Conservation (phyloP, 2,329 filamentous ascomycete genomes). For the Paracoccidioides brasiliensis region DNA sequence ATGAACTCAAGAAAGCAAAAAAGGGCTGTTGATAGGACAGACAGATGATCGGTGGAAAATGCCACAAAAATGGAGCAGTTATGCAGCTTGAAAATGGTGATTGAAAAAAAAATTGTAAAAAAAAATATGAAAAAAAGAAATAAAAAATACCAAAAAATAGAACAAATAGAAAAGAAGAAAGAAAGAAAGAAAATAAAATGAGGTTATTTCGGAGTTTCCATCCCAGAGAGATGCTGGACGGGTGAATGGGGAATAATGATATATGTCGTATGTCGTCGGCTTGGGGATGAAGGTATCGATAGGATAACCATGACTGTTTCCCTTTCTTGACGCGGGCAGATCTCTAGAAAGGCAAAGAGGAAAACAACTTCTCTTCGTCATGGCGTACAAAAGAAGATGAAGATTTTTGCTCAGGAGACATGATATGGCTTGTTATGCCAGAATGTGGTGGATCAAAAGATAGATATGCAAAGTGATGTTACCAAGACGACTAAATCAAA, state of each 20-base stretch:
- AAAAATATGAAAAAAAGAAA: not conserved
- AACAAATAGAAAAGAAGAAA: not conserved
- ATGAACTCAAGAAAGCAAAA: not conserved
- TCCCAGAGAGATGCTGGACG: not conserved
- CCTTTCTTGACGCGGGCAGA: too few species aligned
- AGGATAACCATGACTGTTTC: too few species aligned
- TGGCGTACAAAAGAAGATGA: too few species aligned
- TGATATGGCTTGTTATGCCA: too few species aligned
- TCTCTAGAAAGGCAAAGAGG: too few species aligned
- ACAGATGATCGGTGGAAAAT: not conserved
- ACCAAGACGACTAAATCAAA: too few species aligned
- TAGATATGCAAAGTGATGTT: too few species aligned
- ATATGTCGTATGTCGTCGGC: too few species aligned
- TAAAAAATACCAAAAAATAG: not conserved
- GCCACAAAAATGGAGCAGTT: not conserved
- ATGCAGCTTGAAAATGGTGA: not conserved
- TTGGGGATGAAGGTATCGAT: too few species aligned
- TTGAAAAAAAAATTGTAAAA: not conserved
- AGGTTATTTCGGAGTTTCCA: not conserved
- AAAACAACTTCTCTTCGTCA: too few species aligned
- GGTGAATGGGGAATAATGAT: not conserved
- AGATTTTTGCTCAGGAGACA: too few species aligned
- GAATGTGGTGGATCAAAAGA: too few species aligned
- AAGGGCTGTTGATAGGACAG: not conserved
- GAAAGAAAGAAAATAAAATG: not conserved